Evolutionary conservation across 768 basidiomycete genomes (phyloP), one percentile per base, ranked within the genome.

Genomic region (Hypsizygus marmoreus): DNA sequence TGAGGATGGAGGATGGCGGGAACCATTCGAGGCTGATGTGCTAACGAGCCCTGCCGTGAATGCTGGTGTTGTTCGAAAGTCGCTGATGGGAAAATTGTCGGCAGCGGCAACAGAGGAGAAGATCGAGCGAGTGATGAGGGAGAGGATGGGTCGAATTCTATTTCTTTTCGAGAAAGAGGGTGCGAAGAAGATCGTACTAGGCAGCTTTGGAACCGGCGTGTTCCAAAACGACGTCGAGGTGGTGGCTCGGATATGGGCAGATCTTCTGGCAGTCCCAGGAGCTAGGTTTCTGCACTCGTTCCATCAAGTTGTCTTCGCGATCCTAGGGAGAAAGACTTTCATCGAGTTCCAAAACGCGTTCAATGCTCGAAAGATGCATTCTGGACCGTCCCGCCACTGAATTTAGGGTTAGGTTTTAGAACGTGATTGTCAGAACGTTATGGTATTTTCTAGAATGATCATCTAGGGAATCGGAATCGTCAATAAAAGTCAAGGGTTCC

Each of bases 151-250:
- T 1, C 72, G 88, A 20, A 71, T 89, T 36, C 60, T 91, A 20
- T 78, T 69, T 44, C 67, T 88, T 23, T 84, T 88, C 59, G 80
- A 88, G 64, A 69, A 70, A 42, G 72, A 80, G 56, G 80, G 82
- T 13, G 76, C 75, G 13, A 72, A 67, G 57, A 73, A 80, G 54
- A 50, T 90, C 37, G 80, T 90, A 0, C 66, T 91, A 22, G 88
- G 88, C 24, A 82, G 81, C 54, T 91, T 86, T 61, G 88, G 88
- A 10, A 89, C 88, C 1, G 88, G 88, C 2, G 87, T 85, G 2
- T 91, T 89, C 65, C 71, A 70, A 44, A 91, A 91, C 63, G 68
- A 74, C 25, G 76, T 87, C 17, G 58, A 64, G 31, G 66, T 73
- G 40, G 74, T 90, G 12, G 86, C 84, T 4, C 65, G 61, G 25